A percentile compares a stretch with the other conserved stretches of the same genome.
Evolutionary conservation across 2,329 filamentous ascomycete genomes (phyloP).

Genomic region (Boeremia exigua): DNA sequence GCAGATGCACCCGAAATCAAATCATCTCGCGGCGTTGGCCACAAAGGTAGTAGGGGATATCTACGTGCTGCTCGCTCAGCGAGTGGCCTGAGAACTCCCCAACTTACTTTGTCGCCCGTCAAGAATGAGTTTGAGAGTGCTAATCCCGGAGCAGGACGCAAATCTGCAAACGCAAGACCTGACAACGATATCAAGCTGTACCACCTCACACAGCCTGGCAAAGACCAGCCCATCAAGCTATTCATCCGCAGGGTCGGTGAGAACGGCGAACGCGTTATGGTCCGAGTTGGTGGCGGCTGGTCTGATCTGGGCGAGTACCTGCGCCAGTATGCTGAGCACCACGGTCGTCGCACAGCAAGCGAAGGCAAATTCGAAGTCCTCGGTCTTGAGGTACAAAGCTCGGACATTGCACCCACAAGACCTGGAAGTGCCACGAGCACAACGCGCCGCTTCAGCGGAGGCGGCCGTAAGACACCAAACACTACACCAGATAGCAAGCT

Average conservation of each 20-base stretch:
- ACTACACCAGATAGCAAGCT: constrained; percentile 36
- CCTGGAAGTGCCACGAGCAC: constrained; percentile 39
- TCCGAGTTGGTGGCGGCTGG: constrained; percentile 97
- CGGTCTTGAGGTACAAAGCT: constrained; percentile 49
- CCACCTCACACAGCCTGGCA: constrained; percentile 83
- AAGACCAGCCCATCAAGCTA: constrained; percentile 88
- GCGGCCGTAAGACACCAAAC: constrained; percentile 30
- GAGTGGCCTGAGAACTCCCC: constrained; percentile 43
- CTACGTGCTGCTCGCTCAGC: constrained; percentile 42
- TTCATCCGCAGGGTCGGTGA: constrained; percentile 94
- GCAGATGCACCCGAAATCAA: constrained; percentile 41
- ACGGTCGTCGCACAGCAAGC: constrained; percentile 72
- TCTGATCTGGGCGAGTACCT: constrained; percentile 94
- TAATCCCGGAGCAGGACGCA: constrained; percentile 36
- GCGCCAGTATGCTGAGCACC: constrained; percentile 89
- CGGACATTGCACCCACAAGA: constrained; percentile 32
- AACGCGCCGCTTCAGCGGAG: constrained; percentile 35
- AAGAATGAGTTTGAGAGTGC: constrained; percentile 41
- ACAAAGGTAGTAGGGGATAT: constrained; percentile 39
- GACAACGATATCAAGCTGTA: constrained; percentile 83
- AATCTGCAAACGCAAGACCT: constrained; percentile 31
- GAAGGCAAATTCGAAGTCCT: constrained; percentile 64
- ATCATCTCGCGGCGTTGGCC: constrained; percentile 31
- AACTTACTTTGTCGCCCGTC: constrained; percentile 47
- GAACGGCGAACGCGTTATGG: constrained; percentile 91